Conservation (phyloP, 768 basidiomycete species). For the Agaricus sinodeliciosus region DNA sequence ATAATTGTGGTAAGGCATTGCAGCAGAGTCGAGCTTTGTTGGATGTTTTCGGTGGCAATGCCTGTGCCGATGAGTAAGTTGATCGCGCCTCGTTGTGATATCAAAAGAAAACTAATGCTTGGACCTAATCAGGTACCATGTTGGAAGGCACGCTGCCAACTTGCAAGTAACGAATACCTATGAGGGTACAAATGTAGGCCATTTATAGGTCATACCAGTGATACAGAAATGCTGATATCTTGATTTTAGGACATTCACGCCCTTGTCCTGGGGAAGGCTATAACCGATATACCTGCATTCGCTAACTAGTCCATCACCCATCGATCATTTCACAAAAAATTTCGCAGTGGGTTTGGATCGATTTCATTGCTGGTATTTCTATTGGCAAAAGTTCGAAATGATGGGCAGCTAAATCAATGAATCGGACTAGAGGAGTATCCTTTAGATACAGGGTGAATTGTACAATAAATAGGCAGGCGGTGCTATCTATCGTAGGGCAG, state of each 20-base stretch:
- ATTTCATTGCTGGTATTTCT: too few relatives aligned
- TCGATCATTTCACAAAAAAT: neutral
- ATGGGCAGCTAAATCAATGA: too few relatives aligned
- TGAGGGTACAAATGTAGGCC: constrained; percentile 50
- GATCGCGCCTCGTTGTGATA: neutral
- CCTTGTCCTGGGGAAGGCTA: constrained; percentile 90
- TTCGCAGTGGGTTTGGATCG: too few relatives aligned
- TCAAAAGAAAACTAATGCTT: neutral
- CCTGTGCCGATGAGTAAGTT: constrained; percentile 83
- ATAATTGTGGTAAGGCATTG: constrained; percentile 93
- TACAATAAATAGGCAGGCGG: too few relatives aligned
- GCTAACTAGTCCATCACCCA: constrained; percentile 32
- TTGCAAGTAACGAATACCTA: constrained; percentile 96
- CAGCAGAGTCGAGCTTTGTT: constrained; percentile 73
- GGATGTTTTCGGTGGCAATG: constrained; percentile 94
- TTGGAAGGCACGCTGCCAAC: constrained; percentile 93
- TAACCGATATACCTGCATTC: constrained; percentile 88
- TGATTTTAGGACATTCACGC: constrained; percentile 70
- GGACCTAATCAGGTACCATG: constrained; percentile 62
- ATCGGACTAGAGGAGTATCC: too few relatives aligned
- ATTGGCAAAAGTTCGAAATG: too few relatives aligned
- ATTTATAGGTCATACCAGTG: constrained; percentile 32
- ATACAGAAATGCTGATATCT: neutral
- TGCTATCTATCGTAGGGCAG: too few relatives aligned
- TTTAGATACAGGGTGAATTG: too few relatives aligned